Percentiles rank a stretch among this genome's conserved stretches.
Evolutionary conservation across 306 rosid species (phyloP).

Genomic region (Albizia julibrissin): DNA sequence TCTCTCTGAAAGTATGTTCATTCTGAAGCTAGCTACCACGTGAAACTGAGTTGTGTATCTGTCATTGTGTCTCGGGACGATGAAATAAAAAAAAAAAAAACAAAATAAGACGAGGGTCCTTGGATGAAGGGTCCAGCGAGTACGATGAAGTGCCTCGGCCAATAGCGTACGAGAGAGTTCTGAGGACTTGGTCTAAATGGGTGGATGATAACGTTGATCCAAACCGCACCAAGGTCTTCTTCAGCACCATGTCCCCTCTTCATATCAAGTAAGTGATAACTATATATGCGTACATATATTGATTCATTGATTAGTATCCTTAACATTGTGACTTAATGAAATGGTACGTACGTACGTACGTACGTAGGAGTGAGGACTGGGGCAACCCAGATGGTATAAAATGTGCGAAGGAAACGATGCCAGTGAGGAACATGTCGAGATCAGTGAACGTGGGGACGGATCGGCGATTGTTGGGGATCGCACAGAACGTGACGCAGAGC

Average conservation of each 20-base stretch:
- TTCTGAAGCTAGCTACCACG: constrained; percentile 1
- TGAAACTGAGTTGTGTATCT: constrained; percentile 7
- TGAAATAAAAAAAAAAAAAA: not conserved
- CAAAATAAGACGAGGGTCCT: constrained; percentile 72
- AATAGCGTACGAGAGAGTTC: constrained; percentile 62
- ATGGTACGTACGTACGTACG: not conserved
- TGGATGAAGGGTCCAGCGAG: constrained; percentile 73
- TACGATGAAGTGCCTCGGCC: constrained; percentile 79
- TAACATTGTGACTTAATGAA: not conserved
- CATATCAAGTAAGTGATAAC: constrained; percentile 74
- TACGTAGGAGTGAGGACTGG: constrained; percentile 83
- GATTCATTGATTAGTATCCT: not conserved
- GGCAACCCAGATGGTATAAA: constrained; percentile 83
- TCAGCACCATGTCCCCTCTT: constrained; percentile 91
- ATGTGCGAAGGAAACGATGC: constrained; percentile 84
- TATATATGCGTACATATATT: not conserved
- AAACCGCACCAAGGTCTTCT: constrained; percentile 76
- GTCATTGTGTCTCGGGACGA: not conserved
- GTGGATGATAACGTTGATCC: constrained; percentile 76
- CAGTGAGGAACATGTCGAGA: constrained; percentile 51
- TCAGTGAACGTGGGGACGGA: constrained; percentile 80
- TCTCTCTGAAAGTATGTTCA: not conserved
- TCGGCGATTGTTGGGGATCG: constrained; percentile 55
- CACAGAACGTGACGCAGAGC: constrained; percentile 49
- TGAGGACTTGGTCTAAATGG: constrained; percentile 85